Evolutionary conservation across 192 early-diverging fungal genomes (phyloP).

Genomic region (Coemansia umbellata): DNA sequence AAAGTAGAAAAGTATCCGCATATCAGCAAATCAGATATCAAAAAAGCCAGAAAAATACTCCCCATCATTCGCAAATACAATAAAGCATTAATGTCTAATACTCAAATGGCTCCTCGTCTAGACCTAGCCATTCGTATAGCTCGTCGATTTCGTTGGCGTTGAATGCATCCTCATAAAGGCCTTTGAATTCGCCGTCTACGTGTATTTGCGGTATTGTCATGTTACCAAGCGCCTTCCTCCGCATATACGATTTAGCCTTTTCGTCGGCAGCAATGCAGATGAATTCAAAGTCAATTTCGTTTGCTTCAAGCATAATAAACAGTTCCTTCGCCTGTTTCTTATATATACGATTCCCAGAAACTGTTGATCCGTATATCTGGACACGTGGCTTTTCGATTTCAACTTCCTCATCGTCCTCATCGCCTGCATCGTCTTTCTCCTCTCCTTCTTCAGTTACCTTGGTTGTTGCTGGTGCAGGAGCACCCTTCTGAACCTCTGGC

Average conservation of each 20-base stretch:
- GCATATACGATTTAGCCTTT: conserved; percentile 49
- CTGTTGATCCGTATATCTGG: conserved; percentile 48
- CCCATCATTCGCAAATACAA: no score
- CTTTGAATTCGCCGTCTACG: conserved; percentile 52
- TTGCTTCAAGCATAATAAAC: conserved; percentile 45
- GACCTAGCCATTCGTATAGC: conserved; percentile 48
- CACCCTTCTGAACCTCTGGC: neutral
- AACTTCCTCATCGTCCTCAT: conserved; percentile 3
- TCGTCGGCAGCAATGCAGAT: conserved; percentile 53
- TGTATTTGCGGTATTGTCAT: conserved; percentile 52
- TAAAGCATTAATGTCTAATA: no score
- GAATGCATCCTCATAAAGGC: conserved; percentile 49
- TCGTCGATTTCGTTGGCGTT: conserved; percentile 49
- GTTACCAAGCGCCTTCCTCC: conserved; percentile 48
- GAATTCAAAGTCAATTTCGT: conserved; percentile 54
- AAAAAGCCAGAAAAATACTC: no score
- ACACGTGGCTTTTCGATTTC: conserved; percentile 34
- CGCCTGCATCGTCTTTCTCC: neutral
- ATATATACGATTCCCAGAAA: conserved; percentile 48
- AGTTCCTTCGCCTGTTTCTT: conserved; percentile 47
- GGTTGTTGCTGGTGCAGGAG: neutral
- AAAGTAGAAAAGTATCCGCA: no score
- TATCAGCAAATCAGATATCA: no score
- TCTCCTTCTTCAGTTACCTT: neutral
- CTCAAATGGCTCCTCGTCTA: conserved; percentile 52